phyloP scores from a whole-genome alignment of 108 stramenopile genomes.

The Halocafeteria seosinensis region DNA sequence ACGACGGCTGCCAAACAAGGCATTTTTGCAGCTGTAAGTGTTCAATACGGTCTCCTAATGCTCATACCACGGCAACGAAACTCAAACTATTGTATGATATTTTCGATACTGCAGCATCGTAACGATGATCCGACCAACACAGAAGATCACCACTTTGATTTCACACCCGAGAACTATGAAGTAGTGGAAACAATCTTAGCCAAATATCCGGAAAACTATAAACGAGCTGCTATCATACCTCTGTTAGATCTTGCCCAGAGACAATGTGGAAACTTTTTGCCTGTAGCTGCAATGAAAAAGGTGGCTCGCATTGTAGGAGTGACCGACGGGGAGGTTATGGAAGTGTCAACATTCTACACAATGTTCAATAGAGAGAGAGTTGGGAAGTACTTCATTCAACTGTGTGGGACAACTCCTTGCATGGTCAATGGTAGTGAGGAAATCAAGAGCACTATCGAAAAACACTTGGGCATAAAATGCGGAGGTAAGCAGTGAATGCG shows the following conservation, averaged over 20 bases:
- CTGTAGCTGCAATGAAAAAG: constrained; percentile 95
- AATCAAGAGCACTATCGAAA: constrained; percentile 88
- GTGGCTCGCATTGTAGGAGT: constrained; percentile 78
- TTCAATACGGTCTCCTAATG: no score
- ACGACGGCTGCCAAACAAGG: no score
- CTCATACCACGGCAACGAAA: no score
- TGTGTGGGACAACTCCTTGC: constrained; percentile 99
- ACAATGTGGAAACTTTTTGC: constrained; percentile 92
- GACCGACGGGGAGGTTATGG: constrained; percentile 54
- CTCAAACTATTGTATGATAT: no score
- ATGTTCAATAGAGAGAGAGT: constrained; percentile 98
- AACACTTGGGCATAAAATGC: constrained; percentile 85
- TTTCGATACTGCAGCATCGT: constrained; percentile 4
- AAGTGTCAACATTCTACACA: constrained; percentile 97
- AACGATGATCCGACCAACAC: constrained; percentile 46
- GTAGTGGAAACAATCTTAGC: constrained; percentile 45
- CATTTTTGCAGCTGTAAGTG: no score
- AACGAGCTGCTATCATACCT: constrained; percentile 57
- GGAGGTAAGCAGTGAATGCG: no score
- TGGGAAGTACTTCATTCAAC: constrained; percentile 99
- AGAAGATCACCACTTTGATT: constrained; percentile 67
- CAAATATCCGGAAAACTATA: constrained; percentile 90
- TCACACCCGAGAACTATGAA: constrained; percentile 78
- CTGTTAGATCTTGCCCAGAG: constrained; percentile 73
- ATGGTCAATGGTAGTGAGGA: constrained; percentile 97